These are phyloP conservation scores for Rhodotorula sp. DNA, from an alignment of 1,284 basidiomycete species.

Conservation along the genomic window DNA sequence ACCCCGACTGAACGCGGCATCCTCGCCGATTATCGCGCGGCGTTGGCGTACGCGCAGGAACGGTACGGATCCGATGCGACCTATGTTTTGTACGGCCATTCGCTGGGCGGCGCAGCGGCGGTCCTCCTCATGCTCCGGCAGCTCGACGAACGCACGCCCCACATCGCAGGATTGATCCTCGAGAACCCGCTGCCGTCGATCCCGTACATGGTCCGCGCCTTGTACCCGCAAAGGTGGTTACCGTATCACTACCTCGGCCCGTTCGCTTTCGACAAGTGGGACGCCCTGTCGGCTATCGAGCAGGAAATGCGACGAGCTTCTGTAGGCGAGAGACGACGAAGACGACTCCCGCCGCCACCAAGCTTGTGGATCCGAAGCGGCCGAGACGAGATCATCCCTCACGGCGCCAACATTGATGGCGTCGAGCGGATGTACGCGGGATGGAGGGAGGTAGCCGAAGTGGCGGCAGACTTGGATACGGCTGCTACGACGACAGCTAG, in stretches of 20 bases:
- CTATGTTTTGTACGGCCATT: constrained; percentile 57
- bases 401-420: constrained; percentile 9
- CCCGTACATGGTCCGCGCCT: constrained; percentile 56
- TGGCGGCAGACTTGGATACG: not conserved
- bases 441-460: constrained; percentile 5
- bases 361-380: constrained; percentile 36
- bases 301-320: not conserved
- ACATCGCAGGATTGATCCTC: constrained; percentile 52
- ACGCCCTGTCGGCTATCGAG: constrained; percentile 47
- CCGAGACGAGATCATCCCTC: constrained; percentile 36
- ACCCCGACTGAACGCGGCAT: constrained; percentile 53
- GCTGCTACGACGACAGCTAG: not conserved
- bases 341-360: not conserved
- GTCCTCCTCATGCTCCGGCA: constrained; percentile 49
- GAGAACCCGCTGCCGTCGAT: constrained; percentile 59
- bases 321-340: no score
- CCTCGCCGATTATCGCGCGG: constrained; percentile 52
- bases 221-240: constrained; percentile 58
- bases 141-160: no score
- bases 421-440: constrained; percentile 23
- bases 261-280: constrained; percentile 56
- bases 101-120: constrained; percentile 56
- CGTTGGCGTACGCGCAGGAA: constrained; percentile 48
- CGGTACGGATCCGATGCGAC: constrained; percentile 48
- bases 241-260: constrained; percentile 57